Conservation (phyloP, 225 moss, liverwort and hornwort genomes). For the Marchantia polymorpha region DNA sequence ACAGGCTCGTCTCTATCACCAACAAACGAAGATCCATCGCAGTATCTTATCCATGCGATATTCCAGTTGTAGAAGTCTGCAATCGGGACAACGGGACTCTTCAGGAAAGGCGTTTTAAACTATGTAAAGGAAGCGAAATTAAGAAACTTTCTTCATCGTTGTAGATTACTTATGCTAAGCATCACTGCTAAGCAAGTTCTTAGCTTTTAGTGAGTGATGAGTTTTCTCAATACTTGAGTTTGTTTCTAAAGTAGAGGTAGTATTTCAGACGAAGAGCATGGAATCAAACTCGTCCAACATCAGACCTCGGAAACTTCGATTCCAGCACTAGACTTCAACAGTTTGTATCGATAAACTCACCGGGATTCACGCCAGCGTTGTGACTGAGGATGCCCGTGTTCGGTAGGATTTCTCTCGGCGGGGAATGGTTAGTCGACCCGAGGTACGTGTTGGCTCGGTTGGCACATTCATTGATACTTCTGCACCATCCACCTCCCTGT, state of each 20-base stretch:
- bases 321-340: not conserved
- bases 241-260: too few species aligned
- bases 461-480: too few species aligned
- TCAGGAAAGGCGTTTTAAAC: not conserved
- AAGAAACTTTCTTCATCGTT: too few species aligned
- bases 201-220: too few species aligned
- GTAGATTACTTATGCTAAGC: too few species aligned
- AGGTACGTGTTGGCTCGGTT: constrained; percentile 9
- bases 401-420: not conserved
- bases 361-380: constrained; percentile 12
- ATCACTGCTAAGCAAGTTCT: too few species aligned
- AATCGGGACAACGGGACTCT: not conserved
- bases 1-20: constrained; percentile 49
- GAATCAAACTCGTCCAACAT: too few species aligned
- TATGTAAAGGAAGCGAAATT: too few species aligned
- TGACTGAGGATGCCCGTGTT: constrained; percentile 13
- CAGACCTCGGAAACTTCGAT: too few species aligned
- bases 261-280: too few species aligned
- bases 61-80: constrained; percentile 88
- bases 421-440: constrained; percentile 3
- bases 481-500: too few species aligned
- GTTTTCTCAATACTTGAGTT: too few species aligned
- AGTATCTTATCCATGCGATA: constrained; percentile 73
- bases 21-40: constrained; percentile 79
- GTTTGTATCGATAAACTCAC: not conserved